These are phyloP conservation scores for Cystobasidiaceae sp. DNA, from an alignment of 1,284 basidiomycete species.

Conservation along the genomic window DNA sequence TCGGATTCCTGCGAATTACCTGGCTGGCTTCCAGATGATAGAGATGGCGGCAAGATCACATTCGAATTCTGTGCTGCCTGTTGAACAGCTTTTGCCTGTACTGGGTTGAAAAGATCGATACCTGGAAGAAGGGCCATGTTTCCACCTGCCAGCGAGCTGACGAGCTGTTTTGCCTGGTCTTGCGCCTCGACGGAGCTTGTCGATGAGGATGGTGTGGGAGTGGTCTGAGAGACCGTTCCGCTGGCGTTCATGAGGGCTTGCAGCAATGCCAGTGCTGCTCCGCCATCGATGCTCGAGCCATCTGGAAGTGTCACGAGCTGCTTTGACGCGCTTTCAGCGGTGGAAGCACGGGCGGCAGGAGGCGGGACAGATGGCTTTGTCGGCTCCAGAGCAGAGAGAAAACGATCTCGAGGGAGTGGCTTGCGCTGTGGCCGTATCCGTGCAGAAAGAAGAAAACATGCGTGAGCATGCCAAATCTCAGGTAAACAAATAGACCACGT, in stretches of 20 bases:
- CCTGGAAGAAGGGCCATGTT: constrained; percentile 22
- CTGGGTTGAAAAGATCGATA: constrained; percentile 23
- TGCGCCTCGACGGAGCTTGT: too few relatives aligned
- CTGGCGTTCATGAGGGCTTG: constrained; percentile 2
- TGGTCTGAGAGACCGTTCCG: too few relatives aligned
- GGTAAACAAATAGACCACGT: constrained; percentile 12
- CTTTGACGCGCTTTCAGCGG: background rate
- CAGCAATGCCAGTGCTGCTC: constrained; percentile 1
- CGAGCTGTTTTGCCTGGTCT: too few relatives aligned
- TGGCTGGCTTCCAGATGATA: background rate
- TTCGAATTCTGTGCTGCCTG: background rate
- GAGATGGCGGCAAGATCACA: background rate
- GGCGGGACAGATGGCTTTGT: too few relatives aligned
- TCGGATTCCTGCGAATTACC: background rate
- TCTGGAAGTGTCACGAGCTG: background rate
- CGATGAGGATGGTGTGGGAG: too few relatives aligned
- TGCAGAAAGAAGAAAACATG: background rate
- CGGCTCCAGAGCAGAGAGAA: constrained; percentile 1
- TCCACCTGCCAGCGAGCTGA: background rate
- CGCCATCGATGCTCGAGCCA: constrained; percentile 1
- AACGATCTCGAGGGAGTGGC: background rate
- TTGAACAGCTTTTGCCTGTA: constrained; percentile 11
- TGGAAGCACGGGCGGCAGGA: background rate
- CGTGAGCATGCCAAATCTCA: too few relatives aligned
- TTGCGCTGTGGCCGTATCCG: background rate